These are phyloP conservation scores for Fusarium udum DNA, from an alignment of 2,329 filamentous ascomycete species.

Conservation along the genomic window DNA sequence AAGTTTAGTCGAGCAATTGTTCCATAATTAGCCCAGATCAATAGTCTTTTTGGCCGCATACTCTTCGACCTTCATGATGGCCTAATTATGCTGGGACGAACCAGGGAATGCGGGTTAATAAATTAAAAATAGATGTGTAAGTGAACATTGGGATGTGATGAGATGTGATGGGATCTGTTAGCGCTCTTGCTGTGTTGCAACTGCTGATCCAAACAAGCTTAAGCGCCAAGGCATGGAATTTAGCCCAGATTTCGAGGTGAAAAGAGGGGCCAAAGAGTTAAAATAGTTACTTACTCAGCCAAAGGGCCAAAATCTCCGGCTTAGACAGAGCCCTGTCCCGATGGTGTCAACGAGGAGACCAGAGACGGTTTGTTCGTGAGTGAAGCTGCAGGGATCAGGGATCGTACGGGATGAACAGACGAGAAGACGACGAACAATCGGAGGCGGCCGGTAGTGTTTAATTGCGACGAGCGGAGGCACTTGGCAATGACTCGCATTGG, in stretches of 20 bases:
- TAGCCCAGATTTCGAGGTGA: conserved; percentile 41
- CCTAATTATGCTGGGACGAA: conserved; percentile 35
- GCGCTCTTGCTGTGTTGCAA: conserved; percentile 36
- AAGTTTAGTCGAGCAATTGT: conserved; percentile 6
- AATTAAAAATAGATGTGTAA: conserved; percentile 51
- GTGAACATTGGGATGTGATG: conserved; percentile 25
- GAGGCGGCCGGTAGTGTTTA: conserved; percentile 34
- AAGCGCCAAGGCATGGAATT: conserved; percentile 41
- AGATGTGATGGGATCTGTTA: conserved; percentile 40
- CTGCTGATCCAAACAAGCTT: conserved; percentile 32
- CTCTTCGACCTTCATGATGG: background rate
- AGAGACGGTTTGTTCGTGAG: background rate
- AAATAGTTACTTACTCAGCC: background rate
- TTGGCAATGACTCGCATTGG: conserved; percentile 44
- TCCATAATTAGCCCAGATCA: conserved; percentile 42
- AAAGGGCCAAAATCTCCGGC: conserved; percentile 28
- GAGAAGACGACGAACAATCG: conserved; percentile 21
- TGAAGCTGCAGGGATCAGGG: conserved; percentile 27
- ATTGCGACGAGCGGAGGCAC: conserved; percentile 20
- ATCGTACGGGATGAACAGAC: conserved; percentile 22
- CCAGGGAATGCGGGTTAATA: conserved; percentile 44
- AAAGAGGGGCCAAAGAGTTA: conserved; percentile 23
- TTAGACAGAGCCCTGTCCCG: conserved; percentile 4
- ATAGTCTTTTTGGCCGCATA: conserved; percentile 21
- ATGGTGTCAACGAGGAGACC: conserved; percentile 6